Evolutionary conservation across 805 yeast species (phyloP).

Genomic region (Torulaspora maleeae): DNA sequence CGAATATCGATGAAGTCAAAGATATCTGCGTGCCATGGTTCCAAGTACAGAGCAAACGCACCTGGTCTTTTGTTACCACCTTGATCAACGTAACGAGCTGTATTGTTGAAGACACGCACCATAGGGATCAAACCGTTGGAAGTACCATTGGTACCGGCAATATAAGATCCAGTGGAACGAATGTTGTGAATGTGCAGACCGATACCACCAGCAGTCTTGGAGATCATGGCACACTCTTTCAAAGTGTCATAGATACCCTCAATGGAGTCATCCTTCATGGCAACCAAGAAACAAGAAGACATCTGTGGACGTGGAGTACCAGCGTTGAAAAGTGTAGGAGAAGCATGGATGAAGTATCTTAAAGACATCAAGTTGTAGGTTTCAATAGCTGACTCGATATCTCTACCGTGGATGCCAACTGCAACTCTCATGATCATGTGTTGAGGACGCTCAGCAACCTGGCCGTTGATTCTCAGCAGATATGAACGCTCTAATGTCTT

Average conservation of each 20-base stretch:
- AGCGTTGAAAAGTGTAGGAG: slow-evolving; percentile 91
- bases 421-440: slow-evolving; percentile 87
- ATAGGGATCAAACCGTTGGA: slow-evolving; percentile 94
- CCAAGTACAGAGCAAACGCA: slow-evolving; percentile 88
- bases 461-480: slow-evolving; percentile 57
- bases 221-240: slow-evolving; percentile 81
- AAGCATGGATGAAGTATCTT: slow-evolving; percentile 87
- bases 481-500: slow-evolving; percentile 90
- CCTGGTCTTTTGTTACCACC: slow-evolving; percentile 99
- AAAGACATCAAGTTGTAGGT: slow-evolving; percentile 85
- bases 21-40: slow-evolving; percentile 96
- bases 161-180: slow-evolving; percentile 79
- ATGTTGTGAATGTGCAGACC: slow-evolving; percentile 87
- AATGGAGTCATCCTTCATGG: slow-evolving; percentile 90
- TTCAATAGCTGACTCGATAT: slow-evolving; percentile 62
- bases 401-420: slow-evolving; percentile 76
- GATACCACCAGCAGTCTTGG: slow-evolving; percentile 94
- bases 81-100: slow-evolving; percentile 96
- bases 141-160: slow-evolving; percentile 88
- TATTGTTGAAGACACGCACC: slow-evolving; percentile 90
- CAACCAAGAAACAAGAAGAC: slow-evolving; percentile 88
- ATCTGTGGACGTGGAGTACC: slow-evolving; percentile 82
- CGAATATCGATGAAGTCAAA: slow-evolving; percentile 81
- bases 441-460: slow-evolving; percentile 87
- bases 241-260: slow-evolving; percentile 92